These are phyloP conservation scores for Wickerhamomyces tratensis DNA, from an alignment of 805 yeast genomes.

Conservation along the genomic window DNA sequence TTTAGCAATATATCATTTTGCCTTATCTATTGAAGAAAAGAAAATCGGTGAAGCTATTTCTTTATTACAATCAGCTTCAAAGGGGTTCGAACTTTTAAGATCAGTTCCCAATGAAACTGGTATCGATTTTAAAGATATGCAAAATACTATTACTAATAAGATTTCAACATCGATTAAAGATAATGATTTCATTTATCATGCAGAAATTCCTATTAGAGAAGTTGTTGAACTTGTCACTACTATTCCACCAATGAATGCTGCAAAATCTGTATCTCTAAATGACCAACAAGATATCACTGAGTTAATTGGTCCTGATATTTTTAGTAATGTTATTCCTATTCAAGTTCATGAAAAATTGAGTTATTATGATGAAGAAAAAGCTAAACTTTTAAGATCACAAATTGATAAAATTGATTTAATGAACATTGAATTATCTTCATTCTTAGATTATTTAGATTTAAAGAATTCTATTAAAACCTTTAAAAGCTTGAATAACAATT, in stretches of 20 bases:
- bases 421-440: slow-evolving; percentile 68
- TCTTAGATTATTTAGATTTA: slow-evolving; percentile 69
- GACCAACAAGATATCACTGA: slow-evolving; percentile 38
- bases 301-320: slow-evolving; percentile 42
- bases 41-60: slow-evolving; percentile 77
- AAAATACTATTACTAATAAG: slow-evolving; percentile 25
- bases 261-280: slow-evolving; percentile 43
- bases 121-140: slow-evolving; percentile 22
- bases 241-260: slow-evolving; percentile 60
- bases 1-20: slow-evolving; percentile 51
- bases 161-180: slow-evolving; percentile 51
- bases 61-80: slow-evolving; percentile 40
- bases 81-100: slow-evolving; percentile 21
- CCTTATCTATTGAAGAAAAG: slow-evolving; percentile 41
- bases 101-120: slow-evolving; percentile 23
- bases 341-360: slow-evolving; percentile 83
- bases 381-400: slow-evolving; percentile 62
- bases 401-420: slow-evolving; percentile 70
- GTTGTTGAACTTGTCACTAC: slow-evolving; percentile 39
- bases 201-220: slow-evolving; percentile 51
- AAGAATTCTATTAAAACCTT: slow-evolving; percentile 57
- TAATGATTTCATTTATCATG: slow-evolving; percentile 86
- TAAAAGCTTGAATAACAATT: slow-evolving; percentile 17
- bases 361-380: slow-evolving; percentile 83
- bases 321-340: slow-evolving; percentile 75